These are phyloP conservation scores for Microbotryomycetes sp. DNA, from an alignment of 1,284 basidiomycete genomes.

Conservation along the genomic window DNA sequence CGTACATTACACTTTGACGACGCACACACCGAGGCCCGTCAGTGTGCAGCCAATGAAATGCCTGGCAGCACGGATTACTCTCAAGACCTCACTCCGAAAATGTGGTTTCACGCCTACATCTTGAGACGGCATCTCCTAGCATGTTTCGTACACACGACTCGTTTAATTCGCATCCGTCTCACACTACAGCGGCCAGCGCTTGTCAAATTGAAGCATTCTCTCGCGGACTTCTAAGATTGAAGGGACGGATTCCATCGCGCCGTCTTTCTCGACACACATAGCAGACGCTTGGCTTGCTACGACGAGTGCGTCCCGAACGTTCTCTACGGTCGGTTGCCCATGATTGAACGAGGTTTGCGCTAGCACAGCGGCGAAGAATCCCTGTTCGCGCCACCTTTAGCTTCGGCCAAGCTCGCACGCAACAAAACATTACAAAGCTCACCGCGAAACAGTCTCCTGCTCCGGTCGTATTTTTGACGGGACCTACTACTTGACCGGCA, in stretches of 20 bases:
- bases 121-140: too few relatives aligned
- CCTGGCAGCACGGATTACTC: too few relatives aligned
- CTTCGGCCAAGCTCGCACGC: not conserved
- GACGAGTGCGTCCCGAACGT: conserved; percentile 13
- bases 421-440: not conserved
- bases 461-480: conserved; percentile 33
- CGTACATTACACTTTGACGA: too few relatives aligned
- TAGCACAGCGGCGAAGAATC: conserved; percentile 25
- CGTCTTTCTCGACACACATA: conserved; percentile 30
- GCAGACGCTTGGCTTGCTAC: conserved; percentile 30
- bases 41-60: too few relatives aligned
- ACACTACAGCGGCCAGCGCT: too few relatives aligned
- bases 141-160: too few relatives aligned
- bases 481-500: conserved; percentile 18
- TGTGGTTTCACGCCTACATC: too few relatives aligned
- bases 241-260: conserved; percentile 36
- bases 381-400: conserved; percentile 1
- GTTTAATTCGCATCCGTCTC: too few relatives aligned
- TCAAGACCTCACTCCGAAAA: too few relatives aligned
- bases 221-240: too few relatives aligned
- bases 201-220: too few relatives aligned
- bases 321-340: not conserved
- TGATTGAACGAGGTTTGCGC: not conserved
- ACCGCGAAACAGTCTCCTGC: conserved; percentile 36
- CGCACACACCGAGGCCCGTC: too few relatives aligned